Evolutionary conservation across 140 eudicot species (phyloP), one percentile per base, ranked within the genome.

Genomic region (Oenanthe javanica): DNA sequence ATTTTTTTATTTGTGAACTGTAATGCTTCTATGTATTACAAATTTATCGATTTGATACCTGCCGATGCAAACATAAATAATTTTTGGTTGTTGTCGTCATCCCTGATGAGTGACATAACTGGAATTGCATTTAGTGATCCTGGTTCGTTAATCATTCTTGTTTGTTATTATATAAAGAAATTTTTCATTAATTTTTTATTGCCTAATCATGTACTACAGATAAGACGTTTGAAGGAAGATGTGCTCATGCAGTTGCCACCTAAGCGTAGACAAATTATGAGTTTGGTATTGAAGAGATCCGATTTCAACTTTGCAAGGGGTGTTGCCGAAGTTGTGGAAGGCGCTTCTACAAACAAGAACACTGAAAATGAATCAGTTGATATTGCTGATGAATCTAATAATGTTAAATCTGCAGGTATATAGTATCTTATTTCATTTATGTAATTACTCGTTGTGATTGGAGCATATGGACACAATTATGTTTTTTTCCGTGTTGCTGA

Each of bases 171-270:
- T 72, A 4, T 79, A 43, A 23, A 36, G 8, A 50, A 31, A 23
- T 21, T 59, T 42, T 50, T 50, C 71, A 14, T 27, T 7, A 77
- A 57, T 0, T 74, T 2, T 63, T 82, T 4, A 48, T 72, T 74
- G 72, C 81, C 81, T 52, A 19, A 57, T 81, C 74, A 11, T 75
- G 25, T 83, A 47, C 64, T 83, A 46, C 83, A 96, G 99, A 89
- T 96, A 80, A 84, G 99, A 74, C 99, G 98, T 55, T 88, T 96
- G 83, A 96, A 96, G 88, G 89, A 93, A 84, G 91, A 96, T 79
- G 96, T 96, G 81, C 80, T 96, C 85, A 82, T 81, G 81, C 93
- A 96, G 85, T 87, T 96, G 77, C 99, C 98, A 21, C 97, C 99
- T 77, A 86, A 87, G 82, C 90, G 99, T 27, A 86, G 99, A 66